Conservation (phyloP, 768 basidiomycete species). For the Boletellus emodensis region DNA sequence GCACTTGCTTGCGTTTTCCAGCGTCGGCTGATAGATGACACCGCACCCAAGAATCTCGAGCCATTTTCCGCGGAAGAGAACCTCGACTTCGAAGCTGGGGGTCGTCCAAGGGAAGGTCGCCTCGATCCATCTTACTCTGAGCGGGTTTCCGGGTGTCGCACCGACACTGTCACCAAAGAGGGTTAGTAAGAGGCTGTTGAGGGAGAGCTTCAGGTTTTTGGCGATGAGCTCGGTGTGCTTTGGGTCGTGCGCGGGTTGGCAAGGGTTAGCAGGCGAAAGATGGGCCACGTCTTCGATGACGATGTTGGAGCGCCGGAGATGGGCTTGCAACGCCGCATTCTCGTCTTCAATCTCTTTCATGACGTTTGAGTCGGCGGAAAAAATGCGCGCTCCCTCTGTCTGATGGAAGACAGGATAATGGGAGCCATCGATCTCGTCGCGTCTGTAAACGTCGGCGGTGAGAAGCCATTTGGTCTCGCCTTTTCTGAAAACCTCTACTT, state of each 20-base stretch:
- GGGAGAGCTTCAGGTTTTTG: conserved; percentile 82
- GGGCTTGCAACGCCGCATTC: conserved; percentile 56
- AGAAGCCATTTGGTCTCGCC: conserved; percentile 84
- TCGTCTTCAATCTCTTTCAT: conserved; percentile 66
- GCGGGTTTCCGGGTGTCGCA: conserved; percentile 56
- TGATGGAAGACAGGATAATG: conserved; percentile 99
- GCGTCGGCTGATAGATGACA: conserved; percentile 83
- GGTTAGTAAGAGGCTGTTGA: conserved; percentile 80
- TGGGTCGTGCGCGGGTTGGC: conserved; percentile 75
- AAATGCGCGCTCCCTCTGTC: conserved; percentile 90
- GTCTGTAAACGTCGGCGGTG: conserved; percentile 93
- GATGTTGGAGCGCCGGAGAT: conserved; percentile 71
- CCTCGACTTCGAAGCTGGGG: conserved; percentile 97
- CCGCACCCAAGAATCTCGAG: conserved; percentile 94
- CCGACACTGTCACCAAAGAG: conserved; percentile 68
- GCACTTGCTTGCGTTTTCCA: conserved; percentile 78
- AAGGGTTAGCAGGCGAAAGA: conserved; percentile 71
- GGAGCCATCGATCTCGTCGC: conserved; percentile 95
- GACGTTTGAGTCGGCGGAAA: conserved; percentile 52
- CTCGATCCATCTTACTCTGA: conserved; percentile 94
- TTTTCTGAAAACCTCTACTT: conserved; percentile 81
- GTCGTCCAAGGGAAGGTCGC: conserved; percentile 98
- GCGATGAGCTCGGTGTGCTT: conserved; percentile 67
- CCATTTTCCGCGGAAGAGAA: conserved; percentile 95
- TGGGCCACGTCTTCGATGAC: conserved; percentile 83